Evolutionary conservation across 805 yeast species (phyloP), one percentile per base, ranked within the genome.

Genomic region (Ogataea ramenticola): DNA sequence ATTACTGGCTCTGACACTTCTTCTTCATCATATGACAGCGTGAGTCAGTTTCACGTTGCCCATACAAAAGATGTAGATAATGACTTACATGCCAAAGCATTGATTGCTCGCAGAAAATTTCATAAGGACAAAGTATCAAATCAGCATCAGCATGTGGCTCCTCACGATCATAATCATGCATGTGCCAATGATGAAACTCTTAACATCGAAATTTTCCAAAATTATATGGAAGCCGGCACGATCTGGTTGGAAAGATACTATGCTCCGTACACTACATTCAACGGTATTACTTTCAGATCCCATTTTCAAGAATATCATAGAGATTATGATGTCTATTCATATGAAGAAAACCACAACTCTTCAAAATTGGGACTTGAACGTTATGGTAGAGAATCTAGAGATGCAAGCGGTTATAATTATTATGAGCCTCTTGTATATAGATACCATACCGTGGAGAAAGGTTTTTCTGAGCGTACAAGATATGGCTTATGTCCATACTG

Each of bases 401-500:
- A 6, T 33, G 9, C 20, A 33, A 19, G 12, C 7, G 11, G 36
- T 12, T 7, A 47, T 15, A 53, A 53, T 40, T 50, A 44, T 40
- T 53, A 53, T 41, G 55, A 53, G 39, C 57, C 57, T 3, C 36
- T 48, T 17, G 61, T 59, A 2, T 53, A 54, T 31, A 45, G 61
- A 39, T 48, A 44, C 39, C 43, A 42, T 30, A 32, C 45, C 38
- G 21, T 42, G 40, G 34, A 36, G 24, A 42, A 42, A 15, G 49
- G 48, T 26, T 40, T 47, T 10, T 46, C 48, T 11, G 48, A 44
- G 35, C 49, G 51, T 15, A 33, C 44, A 49, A 30, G 59, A 43
- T 54, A 55, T 36, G 65, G 64, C 4, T 47, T 61, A 20, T 61
- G 65, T 41, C 64, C 64, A 9, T 61, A 58, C 40, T 61, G 65